Conservation (phyloP, 1,139 yeast genomes). For the Meyerozyma smithsonii region DNA sequence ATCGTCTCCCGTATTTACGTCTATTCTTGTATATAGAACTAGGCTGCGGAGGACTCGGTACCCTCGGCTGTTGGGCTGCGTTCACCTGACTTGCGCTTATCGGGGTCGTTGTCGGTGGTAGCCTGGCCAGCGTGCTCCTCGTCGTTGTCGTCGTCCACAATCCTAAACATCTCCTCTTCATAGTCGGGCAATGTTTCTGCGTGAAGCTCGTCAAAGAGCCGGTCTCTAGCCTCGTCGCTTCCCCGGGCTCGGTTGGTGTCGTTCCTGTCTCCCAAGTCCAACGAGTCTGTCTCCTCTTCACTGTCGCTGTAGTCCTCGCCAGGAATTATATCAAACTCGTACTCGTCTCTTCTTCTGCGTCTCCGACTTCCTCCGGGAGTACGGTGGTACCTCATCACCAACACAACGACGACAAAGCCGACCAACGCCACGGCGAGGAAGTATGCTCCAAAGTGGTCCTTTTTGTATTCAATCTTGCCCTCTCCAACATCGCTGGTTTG, state of each 20-base stretch:
- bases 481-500: not conserved
- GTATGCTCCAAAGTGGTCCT: slow-evolving; percentile 50
- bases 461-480: slow-evolving; percentile 12
- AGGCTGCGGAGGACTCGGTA: not conserved
- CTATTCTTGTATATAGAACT: not conserved
- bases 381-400: slow-evolving; percentile 52
- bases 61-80: not conserved
- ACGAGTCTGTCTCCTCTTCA: slow-evolving; percentile 16
- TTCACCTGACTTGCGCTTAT: not conserved
- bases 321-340: slow-evolving; percentile 73
- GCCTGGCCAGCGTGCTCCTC: slow-evolving; percentile 7
- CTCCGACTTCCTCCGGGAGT: slow-evolving; percentile 43
- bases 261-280: slow-evolving; percentile 18
- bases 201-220: slow-evolving; percentile 37
- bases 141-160: slow-evolving; percentile 37
- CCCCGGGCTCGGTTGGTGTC: slow-evolving; percentile 13
- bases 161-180: slow-evolving; percentile 40
- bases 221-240: slow-evolving; percentile 34
- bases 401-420: slow-evolving; percentile 52
- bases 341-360: slow-evolving; percentile 68
- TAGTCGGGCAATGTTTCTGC: slow-evolving; percentile 36
- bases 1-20: not conserved
- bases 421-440: slow-evolving; percentile 54
- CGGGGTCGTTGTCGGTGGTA: not conserved
- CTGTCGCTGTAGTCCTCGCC: slow-evolving; percentile 52